Evolutionary conservation across 164 flowering plant genomes (phyloP).

Genomic region (Pachysandra terminalis): DNA sequence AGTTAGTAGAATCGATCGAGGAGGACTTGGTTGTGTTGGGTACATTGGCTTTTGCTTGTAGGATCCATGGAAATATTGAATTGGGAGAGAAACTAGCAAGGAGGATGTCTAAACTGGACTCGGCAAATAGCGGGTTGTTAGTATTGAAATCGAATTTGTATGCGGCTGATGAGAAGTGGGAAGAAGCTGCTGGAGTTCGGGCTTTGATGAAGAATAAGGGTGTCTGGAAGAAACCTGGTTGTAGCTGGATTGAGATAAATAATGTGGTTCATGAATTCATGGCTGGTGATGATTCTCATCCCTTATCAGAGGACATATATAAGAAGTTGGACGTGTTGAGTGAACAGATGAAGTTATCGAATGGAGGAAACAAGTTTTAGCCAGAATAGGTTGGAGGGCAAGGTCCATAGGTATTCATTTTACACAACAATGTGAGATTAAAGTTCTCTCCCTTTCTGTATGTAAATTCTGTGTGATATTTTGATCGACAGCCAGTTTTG

Average conservation of each 20-base stretch:
- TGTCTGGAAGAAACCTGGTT: slow-evolving; percentile 16
- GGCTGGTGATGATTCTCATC: slow-evolving; percentile 21
- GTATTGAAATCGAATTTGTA: slow-evolving; percentile 19
- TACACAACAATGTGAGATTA: too few relatives aligned
- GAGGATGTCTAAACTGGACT: slow-evolving; percentile 12
- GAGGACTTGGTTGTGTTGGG: slow-evolving; percentile 13
- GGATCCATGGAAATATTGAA: slow-evolving; percentile 16
- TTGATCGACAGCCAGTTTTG: too few relatives aligned
- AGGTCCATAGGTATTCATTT: too few relatives aligned
- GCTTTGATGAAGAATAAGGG: slow-evolving; percentile 12
- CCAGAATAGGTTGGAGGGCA: too few relatives aligned
- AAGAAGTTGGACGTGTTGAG: background rate
- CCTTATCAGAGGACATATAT: slow-evolving; percentile 8
- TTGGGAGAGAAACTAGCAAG: slow-evolving; percentile 15
- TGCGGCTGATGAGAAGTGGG: slow-evolving; percentile 19
- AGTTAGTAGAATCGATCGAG: slow-evolving; percentile 10
- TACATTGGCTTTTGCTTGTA: slow-evolving; percentile 17
- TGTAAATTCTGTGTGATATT: too few relatives aligned
- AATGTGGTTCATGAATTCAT: slow-evolving; percentile 21
- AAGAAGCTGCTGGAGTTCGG: slow-evolving; percentile 19
- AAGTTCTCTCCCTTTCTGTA: too few relatives aligned
- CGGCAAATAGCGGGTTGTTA: slow-evolving; percentile 13
- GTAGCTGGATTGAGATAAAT: slow-evolving; percentile 24
- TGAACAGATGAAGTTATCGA: background rate
- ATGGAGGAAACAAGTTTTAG: background rate